phyloP scores from a whole-genome alignment of 2,329 filamentous ascomycete genomes.

The Thermomyces lanuginosus region DNA sequence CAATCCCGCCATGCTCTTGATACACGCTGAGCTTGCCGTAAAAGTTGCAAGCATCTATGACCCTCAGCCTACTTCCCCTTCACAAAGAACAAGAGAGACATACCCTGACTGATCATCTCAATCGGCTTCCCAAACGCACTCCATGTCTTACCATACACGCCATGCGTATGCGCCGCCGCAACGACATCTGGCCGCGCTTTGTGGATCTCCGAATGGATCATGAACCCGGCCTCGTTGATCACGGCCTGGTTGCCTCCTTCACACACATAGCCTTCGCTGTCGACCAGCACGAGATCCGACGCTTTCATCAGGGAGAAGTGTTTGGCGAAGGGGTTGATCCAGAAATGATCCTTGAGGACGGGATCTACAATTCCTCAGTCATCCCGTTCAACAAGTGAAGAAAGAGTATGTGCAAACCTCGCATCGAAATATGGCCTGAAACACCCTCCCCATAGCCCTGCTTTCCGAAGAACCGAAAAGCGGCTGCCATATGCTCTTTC shows the following conservation, averaged over 20 bases:
- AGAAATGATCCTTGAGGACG: conserved; percentile 23
- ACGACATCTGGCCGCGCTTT: conserved; percentile 42
- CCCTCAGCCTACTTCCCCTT: too few relatives aligned
- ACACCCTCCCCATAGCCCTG: conserved; percentile 11
- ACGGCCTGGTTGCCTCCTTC: conserved; percentile 25
- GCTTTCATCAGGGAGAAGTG: conserved; percentile 28
- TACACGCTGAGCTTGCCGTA: conserved; percentile 23
- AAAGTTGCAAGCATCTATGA: conserved; percentile 23
- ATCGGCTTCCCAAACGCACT: conserved; percentile 43
- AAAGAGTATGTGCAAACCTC: conserved; percentile 11
- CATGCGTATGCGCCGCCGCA: conserved; percentile 43
- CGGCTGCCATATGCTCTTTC: conserved; percentile 33
- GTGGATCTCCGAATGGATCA: conserved; percentile 45
- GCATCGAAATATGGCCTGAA: conserved; percentile 26
- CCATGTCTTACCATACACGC: conserved; percentile 45
- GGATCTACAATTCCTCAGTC: conserved; percentile 14
- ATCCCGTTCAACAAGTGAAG: neutral
- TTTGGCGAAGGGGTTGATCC: conserved; percentile 26
- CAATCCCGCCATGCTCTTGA: conserved; percentile 25
- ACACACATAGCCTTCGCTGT: conserved; percentile 24
- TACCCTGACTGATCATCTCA: conserved; percentile 46
- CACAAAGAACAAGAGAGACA: conserved; percentile 30
- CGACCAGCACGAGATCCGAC: conserved; percentile 26
- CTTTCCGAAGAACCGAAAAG: conserved; percentile 15
- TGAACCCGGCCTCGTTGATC: conserved; percentile 35